Evolutionary conservation across 2,329 filamentous ascomycete genomes (phyloP).

Genomic region (Arachnopeziza araneosa): DNA sequence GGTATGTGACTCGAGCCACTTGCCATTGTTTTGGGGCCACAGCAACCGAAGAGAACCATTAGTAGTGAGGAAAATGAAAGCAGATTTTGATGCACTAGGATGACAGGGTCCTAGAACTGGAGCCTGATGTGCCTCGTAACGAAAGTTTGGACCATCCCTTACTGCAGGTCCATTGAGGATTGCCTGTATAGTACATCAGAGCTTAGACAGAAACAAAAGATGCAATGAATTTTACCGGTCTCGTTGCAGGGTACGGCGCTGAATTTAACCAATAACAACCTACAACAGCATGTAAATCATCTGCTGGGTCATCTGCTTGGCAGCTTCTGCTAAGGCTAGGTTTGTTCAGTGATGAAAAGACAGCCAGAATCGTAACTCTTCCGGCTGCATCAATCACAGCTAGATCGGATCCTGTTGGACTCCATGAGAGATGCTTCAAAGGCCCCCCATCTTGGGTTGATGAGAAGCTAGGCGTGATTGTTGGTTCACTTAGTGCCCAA

Average conservation of each 20-base stretch:
- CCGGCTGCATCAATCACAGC: slow-evolving; percentile 78
- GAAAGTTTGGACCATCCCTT: slow-evolving; percentile 57
- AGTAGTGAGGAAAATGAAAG: slow-evolving; percentile 70
- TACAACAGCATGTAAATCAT: slow-evolving; percentile 72
- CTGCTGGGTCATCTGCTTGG: slow-evolving; percentile 56
- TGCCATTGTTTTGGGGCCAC: slow-evolving; percentile 68
- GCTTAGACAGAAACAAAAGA: background rate
- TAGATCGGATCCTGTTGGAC: slow-evolving; percentile 66
- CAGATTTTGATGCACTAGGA: slow-evolving; percentile 63
- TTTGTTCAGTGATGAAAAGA: slow-evolving; percentile 68
- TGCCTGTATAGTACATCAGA: slow-evolving; percentile 28
- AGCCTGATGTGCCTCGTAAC: slow-evolving; percentile 61
- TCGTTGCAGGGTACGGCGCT: slow-evolving; percentile 21
- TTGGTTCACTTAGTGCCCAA: slow-evolving; percentile 75
- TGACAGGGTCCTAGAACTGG: slow-evolving; percentile 68
- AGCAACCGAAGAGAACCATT: slow-evolving; percentile 70
- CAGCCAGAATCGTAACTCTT: slow-evolving; percentile 67
- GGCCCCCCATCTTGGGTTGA: slow-evolving; percentile 57
- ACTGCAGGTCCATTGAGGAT: slow-evolving; percentile 55
- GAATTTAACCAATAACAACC: slow-evolving; percentile 75
- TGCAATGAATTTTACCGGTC: slow-evolving; percentile 22
- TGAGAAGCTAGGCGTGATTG: slow-evolving; percentile 53
- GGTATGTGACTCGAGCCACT: slow-evolving; percentile 65
- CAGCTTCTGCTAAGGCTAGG: slow-evolving; percentile 57
- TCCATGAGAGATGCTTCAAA: slow-evolving; percentile 80